Base-by-base conservation (phyloP, 2,329 filamentous ascomycete species). In the Simplicillium sp. region DNA sequence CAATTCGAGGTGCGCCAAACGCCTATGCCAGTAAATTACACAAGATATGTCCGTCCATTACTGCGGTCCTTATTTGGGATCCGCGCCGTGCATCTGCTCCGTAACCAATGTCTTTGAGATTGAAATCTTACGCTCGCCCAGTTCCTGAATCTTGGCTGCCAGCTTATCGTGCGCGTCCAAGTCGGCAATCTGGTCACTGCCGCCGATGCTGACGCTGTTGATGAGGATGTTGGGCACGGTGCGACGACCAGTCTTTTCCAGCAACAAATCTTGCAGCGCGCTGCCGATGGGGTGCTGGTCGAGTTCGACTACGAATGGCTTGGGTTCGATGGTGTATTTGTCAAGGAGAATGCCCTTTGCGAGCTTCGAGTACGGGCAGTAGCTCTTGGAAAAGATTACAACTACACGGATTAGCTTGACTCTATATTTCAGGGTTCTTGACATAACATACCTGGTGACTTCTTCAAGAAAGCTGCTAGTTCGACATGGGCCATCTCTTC, bases 151-250 rank as follows among this genome's bases (percentile, higher is more conserved):
- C 59, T 80, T 92, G 42, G 75, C 73, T 7, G 79, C 73, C 46
- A 97, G 67, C 43, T 76, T 75, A 47, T 81, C 80, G 28, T 73
- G 71, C 20, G 67, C 61, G 56, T 89, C 79, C 45, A 97, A 67
- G 18, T 75, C 80, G 37, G 78, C 74, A 42, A 98, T 75, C 45
- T 96, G 87, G 56, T 97, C 90, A 38, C 87, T 80, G 16, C 92
- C 92, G 36, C 92, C 92, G 46, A 97, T 87, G 61, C 84, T 92
- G 59, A 82, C 80, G 36, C 87, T 88, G 54, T 87, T 86, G 53
- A 98, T 73, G 51, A 98, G 72, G 29, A 97, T 75, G 57, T 98
- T 98, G 13, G 92, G 92, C 0, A 98, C 92, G 0, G 92, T 98
- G 44, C 69, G 71, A 38, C 90, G 77, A 35, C 85, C 84, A 0